A percentile compares a stretch with the other conserved stretches of the same genome.
Conservation (phyloP, 768 basidiomycete species). For the Scleroderma citrinum region DNA sequence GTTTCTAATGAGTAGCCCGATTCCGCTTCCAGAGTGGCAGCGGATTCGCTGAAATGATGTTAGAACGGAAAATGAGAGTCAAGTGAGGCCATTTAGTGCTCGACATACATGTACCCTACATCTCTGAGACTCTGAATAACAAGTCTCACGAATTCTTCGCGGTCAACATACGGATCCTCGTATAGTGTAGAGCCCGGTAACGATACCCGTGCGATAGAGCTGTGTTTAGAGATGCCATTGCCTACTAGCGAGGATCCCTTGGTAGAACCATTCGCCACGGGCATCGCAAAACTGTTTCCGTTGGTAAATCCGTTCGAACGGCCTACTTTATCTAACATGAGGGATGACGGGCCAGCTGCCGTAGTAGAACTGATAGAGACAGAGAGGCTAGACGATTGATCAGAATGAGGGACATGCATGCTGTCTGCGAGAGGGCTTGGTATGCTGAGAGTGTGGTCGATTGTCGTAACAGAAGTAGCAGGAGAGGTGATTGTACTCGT, state of each 20-base stretch:
- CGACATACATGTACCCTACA: conserved; percentile 67
- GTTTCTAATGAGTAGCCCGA: conserved; percentile 87
- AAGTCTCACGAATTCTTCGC: conserved; percentile 87
- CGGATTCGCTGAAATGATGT: conserved; percentile 62
- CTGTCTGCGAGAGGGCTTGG: conserved; percentile 29
- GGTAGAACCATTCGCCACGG: conserved; percentile 27
- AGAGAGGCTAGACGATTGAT: conserved; percentile 41
- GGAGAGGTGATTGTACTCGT: conserved; percentile 29
- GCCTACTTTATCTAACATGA: conserved; percentile 28
- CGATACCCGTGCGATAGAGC: conserved; percentile 51
- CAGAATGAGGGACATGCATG: conserved; percentile 51
- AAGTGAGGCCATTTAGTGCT: background rate
- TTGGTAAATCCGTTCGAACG: conserved; percentile 34
- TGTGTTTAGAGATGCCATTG: conserved; percentile 49
- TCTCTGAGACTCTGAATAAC: conserved; percentile 87
- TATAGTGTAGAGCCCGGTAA: conserved; percentile 72
- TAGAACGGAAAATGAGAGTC: too few species aligned
- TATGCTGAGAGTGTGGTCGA: conserved; percentile 18
- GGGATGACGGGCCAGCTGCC: conserved; percentile 50
- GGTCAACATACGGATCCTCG: conserved; percentile 71
- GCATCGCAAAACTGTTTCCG: conserved; percentile 34
- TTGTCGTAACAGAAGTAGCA: conserved; percentile 23
- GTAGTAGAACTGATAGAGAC: conserved; percentile 38
- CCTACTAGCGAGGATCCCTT: conserved; percentile 36
- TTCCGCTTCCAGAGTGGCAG: conserved; percentile 83